phyloP scores from a whole-genome alignment of 495 filamentous ascomycete species.

The Trichoderma parareesei region DNA sequence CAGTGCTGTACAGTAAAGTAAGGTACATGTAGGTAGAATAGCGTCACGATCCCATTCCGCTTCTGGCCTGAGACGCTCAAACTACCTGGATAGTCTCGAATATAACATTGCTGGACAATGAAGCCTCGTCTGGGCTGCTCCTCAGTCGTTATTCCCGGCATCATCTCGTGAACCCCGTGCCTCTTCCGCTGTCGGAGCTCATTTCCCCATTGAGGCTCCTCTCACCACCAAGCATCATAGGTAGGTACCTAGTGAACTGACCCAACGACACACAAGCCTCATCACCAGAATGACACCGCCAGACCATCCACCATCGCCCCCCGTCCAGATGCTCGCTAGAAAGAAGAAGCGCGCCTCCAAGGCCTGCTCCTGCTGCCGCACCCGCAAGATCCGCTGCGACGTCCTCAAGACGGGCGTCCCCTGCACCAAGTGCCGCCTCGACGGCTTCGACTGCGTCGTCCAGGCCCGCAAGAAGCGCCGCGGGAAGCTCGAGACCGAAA shows the following conservation, averaged over 20 bases:
- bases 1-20: too few relatives aligned
- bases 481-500: background rate
- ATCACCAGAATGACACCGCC: background rate
- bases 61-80: too few relatives aligned
- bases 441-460: conserved; percentile 27
- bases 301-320: background rate
- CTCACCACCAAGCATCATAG: background rate
- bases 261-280: background rate
- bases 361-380: conserved; percentile 40
- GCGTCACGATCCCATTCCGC: too few relatives aligned
- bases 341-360: conserved; percentile 28
- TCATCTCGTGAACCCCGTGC: background rate
- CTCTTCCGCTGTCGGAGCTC: background rate
- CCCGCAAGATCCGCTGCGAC: conserved; percentile 45
- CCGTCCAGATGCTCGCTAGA: background rate
- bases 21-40: too few relatives aligned
- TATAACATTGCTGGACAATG: too few relatives aligned
- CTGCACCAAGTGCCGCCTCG: conserved; percentile 41
- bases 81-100: too few relatives aligned
- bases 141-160: background rate
- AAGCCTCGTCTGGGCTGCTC: background rate
- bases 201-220: too few relatives aligned
- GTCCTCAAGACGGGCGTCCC: conserved; percentile 39
- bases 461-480: conserved; percentile 11
- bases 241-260: too few relatives aligned